Conservation (phyloP, 768 basidiomycete species). For the Cystobasidiopsis lactophilus region DNA sequence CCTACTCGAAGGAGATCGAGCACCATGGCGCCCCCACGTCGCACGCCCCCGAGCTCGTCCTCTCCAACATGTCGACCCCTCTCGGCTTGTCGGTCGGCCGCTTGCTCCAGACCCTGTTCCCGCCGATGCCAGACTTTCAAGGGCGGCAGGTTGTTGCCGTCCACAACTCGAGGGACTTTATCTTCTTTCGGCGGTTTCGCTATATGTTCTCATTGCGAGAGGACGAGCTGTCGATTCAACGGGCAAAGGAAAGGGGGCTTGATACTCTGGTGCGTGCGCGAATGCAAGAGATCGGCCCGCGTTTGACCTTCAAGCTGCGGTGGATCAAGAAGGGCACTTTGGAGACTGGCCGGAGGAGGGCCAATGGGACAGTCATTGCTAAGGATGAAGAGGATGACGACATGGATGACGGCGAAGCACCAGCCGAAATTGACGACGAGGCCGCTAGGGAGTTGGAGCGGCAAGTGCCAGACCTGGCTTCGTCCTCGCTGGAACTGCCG, state of each 20-base stretch:
- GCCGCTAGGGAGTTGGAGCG: constrained; percentile 1
- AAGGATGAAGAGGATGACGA: constrained; percentile 13
- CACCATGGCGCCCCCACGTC: constrained; percentile 81
- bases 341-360: constrained; percentile 28
- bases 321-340: constrained; percentile 66
- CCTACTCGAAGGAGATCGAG: constrained; percentile 26
- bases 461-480: constrained; percentile 12
- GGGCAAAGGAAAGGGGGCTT: constrained; percentile 34
- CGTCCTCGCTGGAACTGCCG: constrained; percentile 2
- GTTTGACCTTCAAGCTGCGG: constrained; percentile 80
- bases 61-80: constrained; percentile 82
- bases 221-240: constrained; percentile 4
- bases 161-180: constrained; percentile 91
- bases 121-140: constrained; percentile 80
- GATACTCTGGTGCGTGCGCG: constrained; percentile 82
- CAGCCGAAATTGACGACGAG: background rate
- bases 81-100: constrained; percentile 82
- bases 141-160: constrained; percentile 90
- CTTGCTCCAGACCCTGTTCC: constrained; percentile 91
- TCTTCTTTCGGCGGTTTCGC: constrained; percentile 92
- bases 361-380: constrained; percentile 18
- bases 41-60: constrained; percentile 80
- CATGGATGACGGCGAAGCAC: background rate
- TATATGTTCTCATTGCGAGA: constrained; percentile 23
- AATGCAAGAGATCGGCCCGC: constrained; percentile 90